Base-by-base conservation (phyloP, 1,139 yeast genomes). In the Scheffersomyces segobiensis region DNA sequence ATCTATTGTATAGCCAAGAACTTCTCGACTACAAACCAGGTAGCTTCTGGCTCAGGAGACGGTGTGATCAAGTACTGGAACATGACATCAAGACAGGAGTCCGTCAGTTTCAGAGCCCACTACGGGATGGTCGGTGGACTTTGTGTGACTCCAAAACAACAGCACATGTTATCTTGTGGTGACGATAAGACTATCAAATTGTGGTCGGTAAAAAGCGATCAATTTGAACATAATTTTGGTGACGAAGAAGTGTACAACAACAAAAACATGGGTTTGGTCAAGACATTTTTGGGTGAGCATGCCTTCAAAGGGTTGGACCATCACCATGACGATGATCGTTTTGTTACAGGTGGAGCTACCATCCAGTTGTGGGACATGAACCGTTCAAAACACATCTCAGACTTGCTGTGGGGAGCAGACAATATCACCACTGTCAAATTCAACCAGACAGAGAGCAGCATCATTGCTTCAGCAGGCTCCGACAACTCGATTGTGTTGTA, bases 11-110 rank as follows among this genome's bases (percentile, higher is more conserved):
- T 96, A 55, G 97, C 98, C 14, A 89, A 89, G 71, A 90, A 93
- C 73, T 87, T 87, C 68, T 76, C 83, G 55, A 79, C 85, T 50
- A 81, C 93, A 56, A 89, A 86, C 69, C 87, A 87, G 67, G 77
- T 93, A 46, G 98, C 98, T 1, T 87, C 96, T 20, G 98, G 97
- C 6, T 87, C 96, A 6, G 99, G 97, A 48, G 99, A 96, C 71
- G 99, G 99, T 67, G 86, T 91, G 8, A 84, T 96, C 63, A 96
- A 96, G 73, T 89, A 91, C 69, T 96, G 99, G 99, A 92, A 93
- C 73, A 73, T 92, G 71, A 81, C 84, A 59, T 82, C 91, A 24
- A 82, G 96, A 63, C 86, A 86, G 21, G 97, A 95, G 70, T 74
- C 85, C 3, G 86, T 87, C 57, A 85, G 93, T 54, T 91, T 90